Evolutionary conservation across 768 basidiomycete species (phyloP), one percentile per base, ranked within the genome.

Genomic region (Trametes cingulata): DNA sequence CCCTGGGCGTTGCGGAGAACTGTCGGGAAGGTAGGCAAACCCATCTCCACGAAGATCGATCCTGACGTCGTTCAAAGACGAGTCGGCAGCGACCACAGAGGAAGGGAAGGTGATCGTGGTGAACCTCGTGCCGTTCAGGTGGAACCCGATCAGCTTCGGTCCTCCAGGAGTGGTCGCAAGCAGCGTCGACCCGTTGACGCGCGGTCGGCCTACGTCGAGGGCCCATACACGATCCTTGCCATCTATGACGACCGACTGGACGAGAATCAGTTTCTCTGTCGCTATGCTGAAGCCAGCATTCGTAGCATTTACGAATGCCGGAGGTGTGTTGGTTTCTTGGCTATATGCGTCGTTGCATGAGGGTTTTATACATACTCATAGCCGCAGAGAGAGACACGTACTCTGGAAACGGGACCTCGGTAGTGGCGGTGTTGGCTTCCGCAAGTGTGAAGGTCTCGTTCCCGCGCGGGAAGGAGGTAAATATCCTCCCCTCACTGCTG

Each of bases 191-290:
- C 66, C 64, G 27, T 65, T 65, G 13, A 65, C 63, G 35, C 65
- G 58, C 3, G 68, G 68, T 8, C 68, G 65, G 14, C 68, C 68
- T 2, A 66, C 67, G 45, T 69, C 68, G 10, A 69, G 58, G 13
- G 65, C 61, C 68, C 68, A 69, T 8, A 69, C 56, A 1, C 68
- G 68, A n/a, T 69, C 66, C 17, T 45, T 15, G 2, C 61, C 66
- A 37, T 69, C 68, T 29, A 69, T 66, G 22, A 69, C 66, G 17
- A 69, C 68, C 7, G 63, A 64, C 54, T 69, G 68, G 14, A 67
- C 60, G 42, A 61, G 60, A 52, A 69, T 61, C 20, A 69, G 36
- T 47, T 69, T 63, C 14, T 67, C 57, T 0, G 66, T 62, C 1
- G 58, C 63, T 22, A 65, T 56, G 37, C 65, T 60, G 50, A 53